These are phyloP conservation scores for Pseudocercospora eumusae DNA, from an alignment of 2,329 filamentous ascomycete species.

Conservation along the genomic window DNA sequence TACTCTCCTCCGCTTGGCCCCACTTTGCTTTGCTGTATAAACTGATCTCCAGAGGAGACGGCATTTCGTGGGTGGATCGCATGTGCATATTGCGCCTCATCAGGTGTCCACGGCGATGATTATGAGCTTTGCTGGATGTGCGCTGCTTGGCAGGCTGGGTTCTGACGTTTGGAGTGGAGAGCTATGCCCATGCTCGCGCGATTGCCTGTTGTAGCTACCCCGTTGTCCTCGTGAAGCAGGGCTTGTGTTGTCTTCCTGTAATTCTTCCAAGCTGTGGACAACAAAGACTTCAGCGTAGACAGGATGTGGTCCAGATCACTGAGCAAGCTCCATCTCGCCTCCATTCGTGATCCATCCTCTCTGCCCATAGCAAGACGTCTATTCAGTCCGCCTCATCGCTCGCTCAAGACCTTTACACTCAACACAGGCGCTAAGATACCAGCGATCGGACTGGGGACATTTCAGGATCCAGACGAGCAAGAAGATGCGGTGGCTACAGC, in stretches of 20 bases:
- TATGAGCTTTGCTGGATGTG: background rate
- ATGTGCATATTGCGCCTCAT: background rate
- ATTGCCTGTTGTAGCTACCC: background rate
- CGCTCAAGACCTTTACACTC: conserved; percentile 44
- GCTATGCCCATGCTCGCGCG: background rate
- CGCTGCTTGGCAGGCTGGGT: background rate
- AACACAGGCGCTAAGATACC: conserved; percentile 8
- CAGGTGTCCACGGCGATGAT: background rate
- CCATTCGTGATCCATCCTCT: background rate
- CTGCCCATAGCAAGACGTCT: conserved; percentile 36
- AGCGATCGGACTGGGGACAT: conserved; percentile 42
- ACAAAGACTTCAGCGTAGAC: background rate
- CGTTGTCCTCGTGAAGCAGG: background rate
- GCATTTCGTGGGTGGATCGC: background rate
- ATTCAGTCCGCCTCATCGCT: conserved; percentile 56
- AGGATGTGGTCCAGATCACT: background rate
- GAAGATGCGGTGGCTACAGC: conserved; percentile 50
- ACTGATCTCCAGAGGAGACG: background rate
- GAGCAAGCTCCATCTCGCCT: background rate
- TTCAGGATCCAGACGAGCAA: conserved; percentile 46
- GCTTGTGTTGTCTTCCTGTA: background rate
- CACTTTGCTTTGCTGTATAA: background rate
- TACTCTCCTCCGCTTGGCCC: conserved; percentile 3
- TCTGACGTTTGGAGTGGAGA: background rate
- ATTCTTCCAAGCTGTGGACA: background rate